These are phyloP conservation scores for Pascua guehoae DNA, from an alignment of 1,284 basidiomycete genomes.

Conservation along the genomic window DNA sequence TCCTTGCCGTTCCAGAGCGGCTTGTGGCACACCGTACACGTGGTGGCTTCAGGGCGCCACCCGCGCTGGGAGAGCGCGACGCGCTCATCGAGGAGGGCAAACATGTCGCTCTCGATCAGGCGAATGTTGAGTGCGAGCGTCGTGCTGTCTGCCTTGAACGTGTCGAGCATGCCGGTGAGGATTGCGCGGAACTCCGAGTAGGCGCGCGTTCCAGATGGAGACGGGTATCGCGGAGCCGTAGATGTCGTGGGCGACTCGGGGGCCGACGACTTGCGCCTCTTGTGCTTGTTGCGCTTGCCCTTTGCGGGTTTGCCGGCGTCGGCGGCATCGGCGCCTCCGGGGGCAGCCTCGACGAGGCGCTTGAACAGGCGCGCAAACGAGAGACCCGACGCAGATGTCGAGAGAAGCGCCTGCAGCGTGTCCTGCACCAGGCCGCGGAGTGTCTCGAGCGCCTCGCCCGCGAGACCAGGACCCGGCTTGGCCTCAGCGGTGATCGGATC, in stretches of 20 bases:
- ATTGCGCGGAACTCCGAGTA: slow-evolving; percentile 91
- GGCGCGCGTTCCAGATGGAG: slow-evolving; percentile 50
- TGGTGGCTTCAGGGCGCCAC: slow-evolving; percentile 31
- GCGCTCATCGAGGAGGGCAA: slow-evolving; percentile 61
- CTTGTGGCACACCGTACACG: slow-evolving; percentile 7
- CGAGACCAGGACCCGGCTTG: slow-evolving; percentile 6
- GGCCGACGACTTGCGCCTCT: not conserved
- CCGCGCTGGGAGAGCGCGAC: slow-evolving; percentile 42
- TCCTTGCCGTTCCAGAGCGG: not conserved
- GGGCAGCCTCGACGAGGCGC: slow-evolving; percentile 65
- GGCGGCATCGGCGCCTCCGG: slow-evolving; percentile 13
- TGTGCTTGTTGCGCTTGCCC: slow-evolving; percentile 3
- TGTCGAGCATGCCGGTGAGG: slow-evolving; percentile 87
- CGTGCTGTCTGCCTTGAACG: slow-evolving; percentile 86
- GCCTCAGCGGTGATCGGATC: slow-evolving; percentile 2
- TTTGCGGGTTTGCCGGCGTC: not conserved
- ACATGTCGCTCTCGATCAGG: slow-evolving; percentile 77
- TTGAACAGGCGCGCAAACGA: slow-evolving; percentile 91
- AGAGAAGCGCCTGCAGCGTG: slow-evolving; percentile 78
- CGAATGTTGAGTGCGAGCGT: slow-evolving; percentile 83
- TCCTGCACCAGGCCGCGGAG: slow-evolving; percentile 75
- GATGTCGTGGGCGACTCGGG: not conserved
- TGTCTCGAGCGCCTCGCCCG: slow-evolving; percentile 47
- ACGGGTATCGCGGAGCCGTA: too few relatives aligned
- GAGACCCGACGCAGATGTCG: slow-evolving; percentile 72